Conservation (phyloP, 2,329 filamentous ascomycete species). For the Ophiostoma himal-ulmi region DNA sequence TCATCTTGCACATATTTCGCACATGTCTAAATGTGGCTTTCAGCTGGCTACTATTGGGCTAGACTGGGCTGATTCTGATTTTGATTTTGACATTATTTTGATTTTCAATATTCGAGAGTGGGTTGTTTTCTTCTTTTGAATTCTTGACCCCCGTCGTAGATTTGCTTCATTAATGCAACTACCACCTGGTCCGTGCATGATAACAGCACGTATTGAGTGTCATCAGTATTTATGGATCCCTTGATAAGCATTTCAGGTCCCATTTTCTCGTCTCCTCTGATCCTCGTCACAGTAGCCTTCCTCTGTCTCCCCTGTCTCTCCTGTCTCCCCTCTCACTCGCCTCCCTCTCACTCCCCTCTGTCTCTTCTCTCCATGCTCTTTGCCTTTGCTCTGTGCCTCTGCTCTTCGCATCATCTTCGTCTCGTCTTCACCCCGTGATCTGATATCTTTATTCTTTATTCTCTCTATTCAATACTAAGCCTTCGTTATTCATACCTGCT, state of each 20-base stretch:
- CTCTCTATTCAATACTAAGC: neutral
- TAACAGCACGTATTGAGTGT: neutral
- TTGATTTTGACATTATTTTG: neutral
- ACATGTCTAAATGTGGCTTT: neutral
- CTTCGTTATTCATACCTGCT: neutral
- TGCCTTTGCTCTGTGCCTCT: neutral
- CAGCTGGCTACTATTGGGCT: neutral
- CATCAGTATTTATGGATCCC: neutral
- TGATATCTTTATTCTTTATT: neutral
- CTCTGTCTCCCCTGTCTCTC: neutral
- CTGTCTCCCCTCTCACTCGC: neutral
- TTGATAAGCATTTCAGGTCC: conserved; percentile 4
- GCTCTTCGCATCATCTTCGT: neutral
- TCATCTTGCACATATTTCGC: conserved; percentile 4
- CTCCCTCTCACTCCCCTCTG: no score
- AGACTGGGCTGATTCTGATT: neutral
- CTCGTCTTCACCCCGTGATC: conserved; percentile 8
- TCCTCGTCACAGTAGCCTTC: neutral
- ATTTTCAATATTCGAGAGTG: neutral
- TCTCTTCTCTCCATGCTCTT: neutral
- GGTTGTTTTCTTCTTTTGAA: neutral
- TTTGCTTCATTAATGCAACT: neutral
- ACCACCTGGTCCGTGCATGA: neutral
- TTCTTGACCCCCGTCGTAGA: neutral
- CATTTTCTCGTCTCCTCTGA: neutral